Evolutionary conservation across 2,329 filamentous ascomycete genomes (phyloP).

Genomic region (Claviceps pazoutovae): DNA sequence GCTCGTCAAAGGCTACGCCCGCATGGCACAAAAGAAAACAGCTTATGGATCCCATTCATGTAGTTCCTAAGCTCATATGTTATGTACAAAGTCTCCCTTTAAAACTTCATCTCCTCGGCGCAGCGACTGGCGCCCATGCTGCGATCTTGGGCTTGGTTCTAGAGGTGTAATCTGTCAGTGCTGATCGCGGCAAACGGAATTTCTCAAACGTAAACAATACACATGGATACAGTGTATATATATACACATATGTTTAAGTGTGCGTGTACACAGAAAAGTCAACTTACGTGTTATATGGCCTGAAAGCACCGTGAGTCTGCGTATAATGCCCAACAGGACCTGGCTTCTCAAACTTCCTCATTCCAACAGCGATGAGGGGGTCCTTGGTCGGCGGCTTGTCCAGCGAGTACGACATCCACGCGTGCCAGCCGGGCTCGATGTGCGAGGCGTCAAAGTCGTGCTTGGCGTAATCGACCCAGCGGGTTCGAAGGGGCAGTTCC

Average conservation of each 20-base stretch:
- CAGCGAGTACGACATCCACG: conserved; percentile 89
- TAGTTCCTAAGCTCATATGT: conserved; percentile 3
- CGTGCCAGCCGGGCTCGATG: conserved; percentile 94
- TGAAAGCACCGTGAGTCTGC: conserved; percentile 64
- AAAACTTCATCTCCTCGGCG: conserved; percentile 16
- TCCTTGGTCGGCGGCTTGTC: conserved; percentile 76
- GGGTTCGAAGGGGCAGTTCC: conserved; percentile 85
- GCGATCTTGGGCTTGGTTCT: conserved; percentile 41
- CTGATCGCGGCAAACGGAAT: too few relatives aligned
- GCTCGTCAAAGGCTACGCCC: too few relatives aligned
- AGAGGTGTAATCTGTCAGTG: conserved; percentile 9
- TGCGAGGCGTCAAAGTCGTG: conserved; percentile 71
- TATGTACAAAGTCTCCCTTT: conserved; percentile 17
- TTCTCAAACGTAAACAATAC: too few relatives aligned
- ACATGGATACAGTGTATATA: too few relatives aligned
- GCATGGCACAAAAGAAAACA: background rate
- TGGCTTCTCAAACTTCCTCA: conserved; percentile 62
- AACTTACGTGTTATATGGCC: conserved; percentile 88
- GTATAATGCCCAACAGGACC: conserved; percentile 64
- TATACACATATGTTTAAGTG: too few relatives aligned
- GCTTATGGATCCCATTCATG: background rate
- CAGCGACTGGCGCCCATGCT: conserved; percentile 36
- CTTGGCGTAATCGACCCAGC: conserved; percentile 95
- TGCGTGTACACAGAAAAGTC: too few relatives aligned
- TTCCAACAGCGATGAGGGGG: conserved; percentile 49